Base-by-base conservation (phyloP, 257 asterid genomes). In the Solanum paucissectum region DNA sequence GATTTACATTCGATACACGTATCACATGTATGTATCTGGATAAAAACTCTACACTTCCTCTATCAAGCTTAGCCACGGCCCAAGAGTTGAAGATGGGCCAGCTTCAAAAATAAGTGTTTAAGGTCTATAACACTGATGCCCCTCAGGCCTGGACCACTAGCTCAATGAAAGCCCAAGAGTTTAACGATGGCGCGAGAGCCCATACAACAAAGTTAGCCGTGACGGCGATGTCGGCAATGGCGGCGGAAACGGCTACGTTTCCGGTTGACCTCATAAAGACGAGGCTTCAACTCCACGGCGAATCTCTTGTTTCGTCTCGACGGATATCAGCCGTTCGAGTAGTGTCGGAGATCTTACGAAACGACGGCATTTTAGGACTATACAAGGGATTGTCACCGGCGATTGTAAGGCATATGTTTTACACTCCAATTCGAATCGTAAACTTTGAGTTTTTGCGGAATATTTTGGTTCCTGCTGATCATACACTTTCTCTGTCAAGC, bases 231-330 rank as follows among this genome's bases (percentile, higher is more conserved):
- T 93, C 98, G 4, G 99, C 99, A 9, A 91, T 92, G 92, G 92
- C 86, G 83, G 98, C 98, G 10, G 98, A 96, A 88, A 94, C 98
- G 71, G 87, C 98, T 74, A 96, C 99, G 55, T 96, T 96, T 40
- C 99, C 99, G 3, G 91, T 96, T 38, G 99, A 96, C 90, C 90
- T 95, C n/a, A 88, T 94, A 38, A 96, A 96, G 88, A 95, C 98
- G 49, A 94, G 93, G 77, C 95, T 96, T 88, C 99, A 96, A 90
- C 97, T 96, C 44, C 95, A 92, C 90, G 96, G 96, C 9, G 95
- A 92, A 91, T 92, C 96, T 38, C 87, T 42, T 37, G 87, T 86
- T 72, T 86, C 92, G 4, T 88, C 49, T 58, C 90, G 89, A 84
- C 90, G 91, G 32, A 90, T 90, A 37, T 90, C 95, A 42, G 91